phyloP scores from a whole-genome alignment of 495 filamentous ascomycete species.

The Penicillium steckii region DNA sequence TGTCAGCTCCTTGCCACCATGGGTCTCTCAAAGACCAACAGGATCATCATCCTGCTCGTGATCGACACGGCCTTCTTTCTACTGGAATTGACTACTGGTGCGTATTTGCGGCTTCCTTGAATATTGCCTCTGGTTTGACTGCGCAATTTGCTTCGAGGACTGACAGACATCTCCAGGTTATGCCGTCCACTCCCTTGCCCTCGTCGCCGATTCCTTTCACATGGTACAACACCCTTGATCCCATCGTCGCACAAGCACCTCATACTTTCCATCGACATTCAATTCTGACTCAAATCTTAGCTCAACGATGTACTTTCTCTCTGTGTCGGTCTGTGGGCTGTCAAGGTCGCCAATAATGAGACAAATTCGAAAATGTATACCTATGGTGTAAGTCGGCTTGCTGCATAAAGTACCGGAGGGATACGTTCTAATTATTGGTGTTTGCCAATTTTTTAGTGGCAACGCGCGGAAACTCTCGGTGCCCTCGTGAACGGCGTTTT shows the following conservation, averaged over 20 bases:
- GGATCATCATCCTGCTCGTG: slow-evolving; percentile 87
- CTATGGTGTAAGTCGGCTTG: slow-evolving; percentile 73
- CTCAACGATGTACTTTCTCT: slow-evolving; percentile 96
- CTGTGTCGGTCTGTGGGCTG: slow-evolving; percentile 91
- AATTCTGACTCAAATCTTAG: slow-evolving; percentile 23
- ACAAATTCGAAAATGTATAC: slow-evolving; percentile 85
- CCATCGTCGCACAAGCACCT: background rate
- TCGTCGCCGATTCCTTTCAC: slow-evolving; percentile 96
- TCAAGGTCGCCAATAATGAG: slow-evolving; percentile 76
- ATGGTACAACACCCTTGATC: slow-evolving; percentile 61
- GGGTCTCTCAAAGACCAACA: slow-evolving; percentile 88
- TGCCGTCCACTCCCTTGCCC: slow-evolving; percentile 81
- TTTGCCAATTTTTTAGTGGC: slow-evolving; percentile 69
- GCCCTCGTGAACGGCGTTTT: slow-evolving; percentile 96
- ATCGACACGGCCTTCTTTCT: slow-evolving; percentile 91
- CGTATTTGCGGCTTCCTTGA: slow-evolving; percentile 9
- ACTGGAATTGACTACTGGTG: slow-evolving; percentile 77
- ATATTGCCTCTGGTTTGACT: background rate
- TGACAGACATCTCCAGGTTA: slow-evolving; percentile 51
- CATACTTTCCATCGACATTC: background rate
- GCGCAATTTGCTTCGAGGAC: slow-evolving; percentile 14
- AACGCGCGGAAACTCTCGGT: slow-evolving; percentile 96
- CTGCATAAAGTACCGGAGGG: too few relatives aligned
- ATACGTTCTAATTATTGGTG: slow-evolving; percentile 23
- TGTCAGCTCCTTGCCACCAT: slow-evolving; percentile 44